A percentile compares a stretch with the other conserved stretches of the same genome.
Conservation (phyloP, 108 stramenopile genomes). For the Mayamaea pseudoterrestris region DNA sequence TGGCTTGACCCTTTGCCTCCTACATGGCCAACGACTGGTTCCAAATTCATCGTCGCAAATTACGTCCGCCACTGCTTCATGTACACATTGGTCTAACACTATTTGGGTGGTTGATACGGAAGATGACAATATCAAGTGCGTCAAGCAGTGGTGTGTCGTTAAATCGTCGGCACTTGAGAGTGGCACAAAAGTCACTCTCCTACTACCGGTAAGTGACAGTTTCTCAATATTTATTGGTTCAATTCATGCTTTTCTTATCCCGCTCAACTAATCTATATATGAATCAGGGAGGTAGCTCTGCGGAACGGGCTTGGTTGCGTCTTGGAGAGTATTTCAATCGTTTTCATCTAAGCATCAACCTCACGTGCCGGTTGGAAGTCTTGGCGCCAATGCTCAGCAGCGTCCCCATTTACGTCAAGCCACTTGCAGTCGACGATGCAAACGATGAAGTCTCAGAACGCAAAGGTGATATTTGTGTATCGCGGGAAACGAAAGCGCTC, state of each 20-base stretch:
- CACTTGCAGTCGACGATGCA: too few relatives aligned
- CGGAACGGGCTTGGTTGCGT: slow-evolving; percentile 52
- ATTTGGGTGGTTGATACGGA: slow-evolving; percentile 58
- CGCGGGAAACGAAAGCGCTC: too few relatives aligned
- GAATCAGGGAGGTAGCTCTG: slow-evolving; percentile 51
- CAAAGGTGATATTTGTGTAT: too few relatives aligned
- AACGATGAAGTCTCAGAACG: too few relatives aligned
- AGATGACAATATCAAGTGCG: slow-evolving; percentile 28
- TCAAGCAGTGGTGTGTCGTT: slow-evolving; percentile 19
- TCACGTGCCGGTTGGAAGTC: slow-evolving; percentile 65
- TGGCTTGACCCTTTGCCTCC: slow-evolving; percentile 59
- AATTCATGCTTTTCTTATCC: neutral
- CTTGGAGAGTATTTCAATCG: slow-evolving; percentile 70
- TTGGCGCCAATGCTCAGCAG: slow-evolving; percentile 50
- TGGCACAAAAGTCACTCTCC: slow-evolving; percentile 62
- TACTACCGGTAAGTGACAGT: slow-evolving; percentile 58
- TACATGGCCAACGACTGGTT: slow-evolving; percentile 76
- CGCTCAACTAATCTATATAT: slow-evolving; percentile 1
- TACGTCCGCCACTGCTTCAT: slow-evolving; percentile 35
- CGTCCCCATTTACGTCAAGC: slow-evolving; percentile 49
- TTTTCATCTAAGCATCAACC: slow-evolving; percentile 48
- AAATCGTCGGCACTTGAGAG: slow-evolving; percentile 19
- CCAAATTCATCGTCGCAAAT: slow-evolving; percentile 54
- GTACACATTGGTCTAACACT: slow-evolving; percentile 20
- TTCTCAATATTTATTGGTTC: slow-evolving; percentile 3